These are phyloP conservation scores for Sporisorium sorghi DNA, from an alignment of 1,284 basidiomycete species.

Conservation along the genomic window DNA sequence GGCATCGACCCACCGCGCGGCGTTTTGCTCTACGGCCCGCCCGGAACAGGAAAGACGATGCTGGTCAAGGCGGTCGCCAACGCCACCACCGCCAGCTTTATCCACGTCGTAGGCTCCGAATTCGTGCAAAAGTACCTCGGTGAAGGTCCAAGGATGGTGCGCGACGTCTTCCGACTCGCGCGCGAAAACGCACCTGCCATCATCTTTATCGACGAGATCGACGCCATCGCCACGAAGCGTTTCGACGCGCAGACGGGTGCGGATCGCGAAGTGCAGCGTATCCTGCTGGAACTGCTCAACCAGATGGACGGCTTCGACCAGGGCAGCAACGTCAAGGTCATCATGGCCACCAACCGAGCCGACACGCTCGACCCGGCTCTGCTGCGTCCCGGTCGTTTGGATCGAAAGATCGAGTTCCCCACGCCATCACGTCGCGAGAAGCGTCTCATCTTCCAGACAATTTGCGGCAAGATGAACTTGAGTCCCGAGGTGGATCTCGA, in stretches of 20 bases:
- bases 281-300: conserved; percentile 95
- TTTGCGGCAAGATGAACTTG: conserved; percentile 96
- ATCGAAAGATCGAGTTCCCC: conserved; percentile 99
- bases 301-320: conserved; percentile 99
- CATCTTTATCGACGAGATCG: conserved; percentile 99
- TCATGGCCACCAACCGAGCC: conserved; percentile 69
- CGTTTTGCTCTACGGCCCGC: conserved; percentile 88
- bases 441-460: conserved; percentile 97
- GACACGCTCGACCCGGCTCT: conserved; percentile 81
- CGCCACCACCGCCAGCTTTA: conserved; percentile 96
- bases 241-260: conserved; percentile 99
- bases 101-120: conserved; percentile 96
- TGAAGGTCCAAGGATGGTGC: conserved; percentile 99
- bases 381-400: conserved; percentile 94
- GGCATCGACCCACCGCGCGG: conserved; percentile 98
- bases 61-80: conserved; percentile 98
- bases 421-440: conserved; percentile 93
- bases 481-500: conserved; percentile 98
- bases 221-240: conserved; percentile 99
- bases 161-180: conserved; percentile 97
- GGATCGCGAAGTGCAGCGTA: conserved; percentile 98
- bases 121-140: conserved; percentile 99
- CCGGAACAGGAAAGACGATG: conserved; percentile 99
- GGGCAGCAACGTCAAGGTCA: conserved; percentile 91
- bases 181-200: conserved; percentile 97